phyloP scores from a whole-genome alignment of 148 eudicot species.

The Salicornia ramosissima region DNA sequence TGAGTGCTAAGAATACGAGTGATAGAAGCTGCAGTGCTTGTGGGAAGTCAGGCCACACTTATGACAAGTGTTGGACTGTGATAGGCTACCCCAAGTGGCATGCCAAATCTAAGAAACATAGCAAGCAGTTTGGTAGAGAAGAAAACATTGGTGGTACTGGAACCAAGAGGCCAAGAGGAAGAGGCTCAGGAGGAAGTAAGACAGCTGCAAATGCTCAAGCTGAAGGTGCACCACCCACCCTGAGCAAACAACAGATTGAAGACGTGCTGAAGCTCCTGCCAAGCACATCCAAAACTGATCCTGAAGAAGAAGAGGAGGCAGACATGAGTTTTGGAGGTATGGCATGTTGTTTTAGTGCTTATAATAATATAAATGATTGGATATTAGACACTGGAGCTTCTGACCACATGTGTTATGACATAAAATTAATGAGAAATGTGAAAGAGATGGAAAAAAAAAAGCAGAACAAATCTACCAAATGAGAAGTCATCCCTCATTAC shows the following conservation, averaged over 20 bases:
- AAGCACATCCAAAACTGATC: neutral
- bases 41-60: neutral
- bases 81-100: neutral
- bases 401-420: neutral
- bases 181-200: no score
- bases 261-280: neutral
- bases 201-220: no score
- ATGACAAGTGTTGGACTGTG: neutral
- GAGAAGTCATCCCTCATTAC: no score
- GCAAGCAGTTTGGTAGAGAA: accelerated
- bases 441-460: neutral
- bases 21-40: neutral
- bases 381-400: neutral
- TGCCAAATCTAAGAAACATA: neutral
- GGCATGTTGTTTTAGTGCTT: no score
- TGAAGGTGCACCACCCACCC: neutral
- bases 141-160: neutral
- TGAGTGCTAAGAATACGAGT: neutral
- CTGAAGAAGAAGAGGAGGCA: neutral
- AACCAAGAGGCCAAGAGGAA: neutral
- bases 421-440: no score
- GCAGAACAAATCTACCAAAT: no score
- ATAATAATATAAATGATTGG: no score
- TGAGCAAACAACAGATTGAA: neutral
- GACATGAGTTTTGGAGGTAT: neutral